Evolutionary conservation across 2,329 filamentous ascomycete species (phyloP).

Genomic region (Furcasterigmium furcatum): DNA sequence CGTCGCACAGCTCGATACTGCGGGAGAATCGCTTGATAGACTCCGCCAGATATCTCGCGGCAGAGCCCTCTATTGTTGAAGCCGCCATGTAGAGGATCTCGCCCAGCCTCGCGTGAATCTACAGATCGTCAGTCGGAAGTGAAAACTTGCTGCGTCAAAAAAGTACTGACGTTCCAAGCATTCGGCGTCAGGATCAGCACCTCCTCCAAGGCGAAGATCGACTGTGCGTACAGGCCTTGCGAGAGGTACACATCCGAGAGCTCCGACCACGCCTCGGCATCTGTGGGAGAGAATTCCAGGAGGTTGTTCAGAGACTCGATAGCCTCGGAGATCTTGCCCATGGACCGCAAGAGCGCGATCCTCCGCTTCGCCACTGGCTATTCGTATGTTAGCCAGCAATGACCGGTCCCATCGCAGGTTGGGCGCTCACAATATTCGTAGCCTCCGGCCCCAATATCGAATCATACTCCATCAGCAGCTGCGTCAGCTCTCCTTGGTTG

Average conservation of each 20-base stretch:
- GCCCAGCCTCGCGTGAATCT: slow-evolving; percentile 85
- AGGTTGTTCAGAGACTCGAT: slow-evolving; percentile 71
- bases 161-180: slow-evolving; percentile 80
- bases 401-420: background rate
- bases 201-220: slow-evolving; percentile 86
- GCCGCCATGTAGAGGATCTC: slow-evolving; percentile 76
- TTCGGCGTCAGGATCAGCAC: slow-evolving; percentile 83
- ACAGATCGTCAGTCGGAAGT: slow-evolving; percentile 8
- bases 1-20: slow-evolving; percentile 89
- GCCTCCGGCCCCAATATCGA: slow-evolving; percentile 68
- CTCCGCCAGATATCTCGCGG: slow-evolving; percentile 59
- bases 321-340: slow-evolving; percentile 69
- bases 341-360: slow-evolving; percentile 72
- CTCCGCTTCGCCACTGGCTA: slow-evolving; percentile 83
- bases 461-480: slow-evolving; percentile 75
- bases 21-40: slow-evolving; percentile 83
- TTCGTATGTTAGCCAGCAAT: slow-evolving; percentile 20
- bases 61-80: slow-evolving; percentile 36
- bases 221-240: slow-evolving; percentile 76
- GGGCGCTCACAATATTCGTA: slow-evolving; percentile 70
- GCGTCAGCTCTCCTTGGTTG: slow-evolving; percentile 61
- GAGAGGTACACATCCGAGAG: slow-evolving; percentile 81
- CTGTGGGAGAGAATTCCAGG: slow-evolving; percentile 80
- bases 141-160: background rate
- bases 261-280: slow-evolving; percentile 92